Evolutionary conservation across 176 grass and related monocot species (phyloP).

Genomic region (Thalia dealbata): DNA sequence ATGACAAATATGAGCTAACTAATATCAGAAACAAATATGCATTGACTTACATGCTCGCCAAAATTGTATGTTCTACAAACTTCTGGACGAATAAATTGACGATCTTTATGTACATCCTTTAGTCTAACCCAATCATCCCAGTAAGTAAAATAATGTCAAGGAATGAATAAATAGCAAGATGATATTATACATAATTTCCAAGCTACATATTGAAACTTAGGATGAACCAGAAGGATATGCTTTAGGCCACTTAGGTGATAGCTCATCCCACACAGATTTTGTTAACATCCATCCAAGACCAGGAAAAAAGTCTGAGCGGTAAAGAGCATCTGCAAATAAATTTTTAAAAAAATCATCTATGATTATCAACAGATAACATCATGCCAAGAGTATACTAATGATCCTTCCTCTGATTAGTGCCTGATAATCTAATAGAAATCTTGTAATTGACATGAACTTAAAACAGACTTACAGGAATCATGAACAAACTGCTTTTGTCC

Average conservation of each 20-base stretch:
- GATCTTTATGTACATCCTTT: conserved; percentile 75
- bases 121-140: conserved; percentile 99
- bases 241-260: conserved; percentile 98
- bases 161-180: conserved; percentile 39
- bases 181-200: neutral
- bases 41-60: conserved; percentile 70
- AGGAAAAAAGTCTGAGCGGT: conserved; percentile 96
- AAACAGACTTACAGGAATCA: conserved; percentile 63
- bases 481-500: conserved; percentile 87
- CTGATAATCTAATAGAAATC: neutral
- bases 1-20: conserved; percentile 3
- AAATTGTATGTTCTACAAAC: conserved; percentile 98
- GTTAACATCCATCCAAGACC: conserved; percentile 99
- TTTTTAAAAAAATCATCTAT: conserved; percentile 14
- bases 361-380: neutral
- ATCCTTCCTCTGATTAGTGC: neutral
- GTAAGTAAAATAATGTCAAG: conserved; percentile 95
- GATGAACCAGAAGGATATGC: conserved; percentile 79
- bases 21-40: neutral
- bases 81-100: conserved; percentile 92
- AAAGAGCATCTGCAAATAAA: conserved; percentile 72
- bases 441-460: conserved; percentile 9
- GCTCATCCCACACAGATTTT: conserved; percentile 80
- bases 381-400: neutral
- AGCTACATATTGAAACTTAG: neutral